A percentile compares a stretch with the other conserved stretches of the same genome.
phyloP scores from a whole-genome alignment of 805 yeast genomes.

The Metschnikowia aberdeeniae region DNA sequence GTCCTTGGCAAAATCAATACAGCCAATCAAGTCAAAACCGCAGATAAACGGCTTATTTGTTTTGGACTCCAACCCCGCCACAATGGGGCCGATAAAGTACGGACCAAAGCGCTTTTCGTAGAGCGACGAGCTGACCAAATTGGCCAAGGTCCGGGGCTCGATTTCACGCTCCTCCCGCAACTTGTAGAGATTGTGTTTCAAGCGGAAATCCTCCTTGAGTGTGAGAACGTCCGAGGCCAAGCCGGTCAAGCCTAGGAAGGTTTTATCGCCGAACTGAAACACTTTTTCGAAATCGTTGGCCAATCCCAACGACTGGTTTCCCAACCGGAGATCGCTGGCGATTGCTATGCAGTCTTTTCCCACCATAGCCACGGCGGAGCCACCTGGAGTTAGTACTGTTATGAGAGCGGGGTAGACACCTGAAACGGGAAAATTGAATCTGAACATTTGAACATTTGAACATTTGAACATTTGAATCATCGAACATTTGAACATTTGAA shows the following conservation, averaged over 20 bases:
- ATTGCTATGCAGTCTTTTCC: constrained; percentile 98
- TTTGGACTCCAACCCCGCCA: constrained; percentile 87
- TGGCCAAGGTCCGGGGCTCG: constrained; percentile 92
- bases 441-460: no score
- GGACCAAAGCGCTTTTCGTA: constrained; percentile 95
- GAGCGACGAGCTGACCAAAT: constrained; percentile 82
- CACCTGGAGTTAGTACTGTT: constrained; percentile 49
- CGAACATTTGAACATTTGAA: no score
- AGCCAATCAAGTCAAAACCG: constrained; percentile 94
- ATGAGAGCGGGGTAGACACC: no score
- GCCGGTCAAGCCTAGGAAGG: constrained; percentile 89
- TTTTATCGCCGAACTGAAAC: constrained; percentile 74
- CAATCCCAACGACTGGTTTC: constrained; percentile 88
- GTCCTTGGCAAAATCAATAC: constrained; percentile 92
- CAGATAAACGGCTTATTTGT: constrained; percentile 85
- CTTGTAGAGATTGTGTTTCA: constrained; percentile 83
- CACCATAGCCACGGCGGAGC: constrained; percentile 97
- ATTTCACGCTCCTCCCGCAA: constrained; percentile 86
- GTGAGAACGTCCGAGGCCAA: constrained; percentile 92
- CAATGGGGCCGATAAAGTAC: constrained; percentile 93
- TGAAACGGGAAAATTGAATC: no score
- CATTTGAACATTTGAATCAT: no score
- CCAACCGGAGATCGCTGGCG: constrained; percentile 92
- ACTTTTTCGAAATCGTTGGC: constrained; percentile 91
- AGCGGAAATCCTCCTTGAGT: constrained; percentile 72